These are phyloP conservation scores for Pseudoturritis turrita DNA, from an alignment of 345 rosid genomes.

Conservation along the genomic window DNA sequence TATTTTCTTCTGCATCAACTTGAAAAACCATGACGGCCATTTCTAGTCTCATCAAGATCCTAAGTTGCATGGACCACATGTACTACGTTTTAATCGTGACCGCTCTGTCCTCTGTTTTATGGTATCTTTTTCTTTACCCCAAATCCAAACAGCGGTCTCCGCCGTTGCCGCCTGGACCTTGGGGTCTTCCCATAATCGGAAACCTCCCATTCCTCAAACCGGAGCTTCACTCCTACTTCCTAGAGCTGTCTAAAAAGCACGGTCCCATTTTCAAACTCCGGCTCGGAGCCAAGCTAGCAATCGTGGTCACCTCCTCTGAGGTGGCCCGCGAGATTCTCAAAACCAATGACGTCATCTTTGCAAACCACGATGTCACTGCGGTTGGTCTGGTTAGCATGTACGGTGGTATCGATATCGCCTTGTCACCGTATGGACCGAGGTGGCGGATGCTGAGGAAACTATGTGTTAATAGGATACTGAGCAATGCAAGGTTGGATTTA, in stretches of 20 bases:
- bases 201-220: conserved; percentile 25
- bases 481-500: conserved; percentile 31
- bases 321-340: conserved; percentile 12
- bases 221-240: conserved; percentile 22
- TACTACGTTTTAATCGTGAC: neutral
- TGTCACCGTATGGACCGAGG: conserved; percentile 7
- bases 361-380: conserved; percentile 21
- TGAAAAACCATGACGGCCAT: no score
- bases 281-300: conserved; percentile 20
- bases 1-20: no score
- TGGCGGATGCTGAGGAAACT: conserved; percentile 29
- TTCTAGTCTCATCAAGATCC: no score
- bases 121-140: neutral
- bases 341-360: conserved; percentile 20
- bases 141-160: neutral
- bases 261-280: conserved; percentile 34
- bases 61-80: neutral
- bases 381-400: neutral
- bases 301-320: conserved; percentile 21
- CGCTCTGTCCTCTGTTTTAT: neutral
- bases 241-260: conserved; percentile 3
- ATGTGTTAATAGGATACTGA: conserved; percentile 24
- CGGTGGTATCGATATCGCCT: conserved; percentile 20
- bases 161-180: conserved; percentile 25
- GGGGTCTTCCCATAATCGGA: conserved; percentile 29